A percentile compares a stretch with the other conserved stretches of the same genome.
These are phyloP conservation scores for Colletotrichum agaves DNA, from an alignment of 2,329 filamentous ascomycete species.

Conservation along the genomic window DNA sequence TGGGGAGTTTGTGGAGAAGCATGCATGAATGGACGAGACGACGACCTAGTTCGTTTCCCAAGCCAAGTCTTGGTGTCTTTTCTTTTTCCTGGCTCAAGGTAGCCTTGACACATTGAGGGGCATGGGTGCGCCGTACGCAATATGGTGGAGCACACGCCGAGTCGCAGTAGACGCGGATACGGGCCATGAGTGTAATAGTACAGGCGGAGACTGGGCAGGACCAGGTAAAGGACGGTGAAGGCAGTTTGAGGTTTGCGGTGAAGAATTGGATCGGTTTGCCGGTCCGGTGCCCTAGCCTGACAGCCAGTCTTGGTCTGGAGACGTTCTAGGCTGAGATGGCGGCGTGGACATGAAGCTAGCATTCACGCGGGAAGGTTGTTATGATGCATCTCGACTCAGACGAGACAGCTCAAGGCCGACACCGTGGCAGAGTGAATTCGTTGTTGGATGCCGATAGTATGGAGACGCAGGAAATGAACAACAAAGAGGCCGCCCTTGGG, in stretches of 20 bases:
- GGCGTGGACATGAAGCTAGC: constrained; percentile 17
- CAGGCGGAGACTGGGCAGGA: constrained; percentile 1
- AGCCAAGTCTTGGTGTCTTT: constrained; percentile 16
- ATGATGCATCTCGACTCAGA: constrained; percentile 5
- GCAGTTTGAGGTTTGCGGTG: constrained; percentile 25
- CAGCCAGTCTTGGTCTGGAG: constrained; percentile 1
- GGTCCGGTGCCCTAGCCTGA: constrained; percentile 12
- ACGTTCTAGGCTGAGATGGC: constrained; percentile 15
- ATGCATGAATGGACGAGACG: background rate
- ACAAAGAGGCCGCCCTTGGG: constrained; percentile 28
- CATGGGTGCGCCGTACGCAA: background rate
- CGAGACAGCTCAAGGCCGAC: background rate
- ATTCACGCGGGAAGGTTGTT: constrained; percentile 23
- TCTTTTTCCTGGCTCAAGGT: background rate
- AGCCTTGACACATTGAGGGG: constrained; percentile 14
- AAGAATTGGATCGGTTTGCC: constrained; percentile 21
- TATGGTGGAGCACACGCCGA: constrained; percentile 16
- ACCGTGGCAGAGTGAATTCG: background rate
- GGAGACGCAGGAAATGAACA: background rate
- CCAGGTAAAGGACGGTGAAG: constrained; percentile 25
- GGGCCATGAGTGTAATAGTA: background rate
- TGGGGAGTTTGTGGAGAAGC: constrained; percentile 31
- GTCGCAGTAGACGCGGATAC: constrained; percentile 7
- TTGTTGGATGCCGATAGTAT: constrained; percentile 9
- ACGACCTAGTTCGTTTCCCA: background rate